Conservation (phyloP, 805 yeast species). For the Tetrapisispora pingtungensis region DNA sequence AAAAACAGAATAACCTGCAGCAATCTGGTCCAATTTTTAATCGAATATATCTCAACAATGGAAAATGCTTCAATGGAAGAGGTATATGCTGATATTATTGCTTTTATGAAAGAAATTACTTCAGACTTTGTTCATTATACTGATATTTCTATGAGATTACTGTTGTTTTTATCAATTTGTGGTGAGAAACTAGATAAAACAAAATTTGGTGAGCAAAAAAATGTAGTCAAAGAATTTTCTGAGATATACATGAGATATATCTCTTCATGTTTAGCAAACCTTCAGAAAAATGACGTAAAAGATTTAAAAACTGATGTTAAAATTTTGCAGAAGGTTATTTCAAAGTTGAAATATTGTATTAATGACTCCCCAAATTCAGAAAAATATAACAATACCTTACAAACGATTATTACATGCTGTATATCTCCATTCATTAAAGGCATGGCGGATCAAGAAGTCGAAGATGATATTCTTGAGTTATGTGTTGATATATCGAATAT, state of each 20-base stretch:
- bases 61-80: slow-evolving; percentile 76
- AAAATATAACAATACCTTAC: slow-evolving; percentile 40
- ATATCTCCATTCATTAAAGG: slow-evolving; percentile 43
- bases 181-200: slow-evolving; percentile 48
- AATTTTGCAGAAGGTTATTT: slow-evolving; percentile 13
- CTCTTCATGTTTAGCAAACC: slow-evolving; percentile 23
- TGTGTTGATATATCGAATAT: slow-evolving; percentile 27
- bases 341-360: slow-evolving; percentile 12
- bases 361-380: slow-evolving; percentile 36
- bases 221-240: slow-evolving; percentile 44
- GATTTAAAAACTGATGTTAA: slow-evolving; percentile 6
- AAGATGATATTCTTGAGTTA: slow-evolving; percentile 36
- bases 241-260: slow-evolving; percentile 36
- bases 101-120: slow-evolving; percentile 51
- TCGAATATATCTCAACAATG: slow-evolving; percentile 51
- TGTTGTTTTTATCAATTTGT: slow-evolving; percentile 43
- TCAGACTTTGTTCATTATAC: slow-evolving; percentile 40
- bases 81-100: slow-evolving; percentile 50
- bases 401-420: slow-evolving; percentile 43
- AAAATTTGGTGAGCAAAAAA: slow-evolving; percentile 52
- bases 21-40: slow-evolving; percentile 43
- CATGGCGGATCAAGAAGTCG: slow-evolving; percentile 34
- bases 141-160: slow-evolving; percentile 40
- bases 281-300: slow-evolving; percentile 13
- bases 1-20: slow-evolving; percentile 37